Conservation (phyloP, 768 basidiomycete species). For the Lactarius trivialis region DNA sequence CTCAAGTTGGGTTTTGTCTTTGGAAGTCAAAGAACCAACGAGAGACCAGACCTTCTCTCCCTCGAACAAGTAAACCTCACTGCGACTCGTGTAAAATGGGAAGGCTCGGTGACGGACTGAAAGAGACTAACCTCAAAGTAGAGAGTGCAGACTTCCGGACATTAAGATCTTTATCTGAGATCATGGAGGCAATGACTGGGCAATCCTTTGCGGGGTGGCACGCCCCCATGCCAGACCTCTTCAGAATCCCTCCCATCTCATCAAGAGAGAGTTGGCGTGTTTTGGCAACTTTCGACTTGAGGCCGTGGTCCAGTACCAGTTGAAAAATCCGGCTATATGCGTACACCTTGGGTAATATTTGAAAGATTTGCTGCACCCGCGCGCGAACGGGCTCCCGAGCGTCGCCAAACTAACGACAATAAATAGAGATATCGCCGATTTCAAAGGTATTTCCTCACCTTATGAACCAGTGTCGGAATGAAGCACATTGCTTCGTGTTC, state of each 20-base stretch:
- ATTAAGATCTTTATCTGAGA: conserved; percentile 83
- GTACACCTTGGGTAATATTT: conserved; percentile 81
- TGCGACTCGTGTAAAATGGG: conserved; percentile 28
- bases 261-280: conserved; percentile 84
- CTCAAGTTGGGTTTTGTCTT: conserved; percentile 90
- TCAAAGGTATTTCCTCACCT: conserved; percentile 48
- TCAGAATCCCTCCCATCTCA: conserved; percentile 70
- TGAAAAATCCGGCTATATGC: conserved; percentile 91
- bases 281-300: conserved; percentile 87
- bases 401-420: conserved; percentile 72
- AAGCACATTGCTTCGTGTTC: conserved; percentile 86
- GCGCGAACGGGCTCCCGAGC: conserved; percentile 73
- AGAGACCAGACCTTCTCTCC: conserved; percentile 83
- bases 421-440: background rate
- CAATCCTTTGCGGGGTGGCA: conserved; percentile 81
- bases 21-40: conserved; percentile 68
- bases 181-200: conserved; percentile 66
- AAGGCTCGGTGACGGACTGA: conserved; percentile 9
- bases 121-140: conserved; percentile 60
- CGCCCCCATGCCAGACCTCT: conserved; percentile 73
- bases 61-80: conserved; percentile 74
- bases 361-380: conserved; percentile 80
- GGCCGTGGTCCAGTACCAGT: conserved; percentile 78
- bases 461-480: conserved; percentile 82
- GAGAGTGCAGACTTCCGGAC: conserved; percentile 85